Evolutionary conservation across 78 protist genomes (phyloP).

Genomic region (Capsaspora owczarzaki): DNA sequence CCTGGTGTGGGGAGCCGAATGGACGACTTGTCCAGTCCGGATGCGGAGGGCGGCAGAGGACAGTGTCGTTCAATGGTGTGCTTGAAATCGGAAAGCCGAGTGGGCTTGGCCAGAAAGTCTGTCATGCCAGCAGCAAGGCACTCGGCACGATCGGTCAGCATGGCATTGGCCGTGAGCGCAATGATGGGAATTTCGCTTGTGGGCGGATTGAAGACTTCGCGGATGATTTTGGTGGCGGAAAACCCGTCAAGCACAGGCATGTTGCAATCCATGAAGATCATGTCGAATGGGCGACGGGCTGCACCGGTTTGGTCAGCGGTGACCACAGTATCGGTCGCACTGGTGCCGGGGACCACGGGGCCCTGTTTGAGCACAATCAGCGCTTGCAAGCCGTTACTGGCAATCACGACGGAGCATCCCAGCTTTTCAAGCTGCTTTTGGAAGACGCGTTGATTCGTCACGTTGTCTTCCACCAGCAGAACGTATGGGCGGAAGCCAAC

Average conservation of each 20-base stretch:
- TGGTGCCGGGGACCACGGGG: conserved; percentile 42
- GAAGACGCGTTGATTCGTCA: conserved; percentile 48
- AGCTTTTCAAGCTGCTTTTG: no score
- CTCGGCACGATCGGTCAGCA: conserved; percentile 21
- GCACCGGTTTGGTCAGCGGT: conserved; percentile 17
- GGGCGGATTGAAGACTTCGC: neutral
- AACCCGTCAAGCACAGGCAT: conserved; percentile 53
- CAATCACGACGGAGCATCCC: no score
- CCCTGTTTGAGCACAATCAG: conserved; percentile 32
- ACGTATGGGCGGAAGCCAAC: no score
- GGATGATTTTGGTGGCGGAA: neutral
- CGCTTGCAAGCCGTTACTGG: conserved; percentile 1
- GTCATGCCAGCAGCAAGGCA: conserved; percentile 52
- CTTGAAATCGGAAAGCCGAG: neutral
- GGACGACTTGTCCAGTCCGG: neutral
- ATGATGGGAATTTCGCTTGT: conserved; percentile 21
- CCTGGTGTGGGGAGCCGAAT: neutral
- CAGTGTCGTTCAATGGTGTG: neutral
- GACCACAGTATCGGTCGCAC: no score
- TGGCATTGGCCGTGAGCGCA: conserved; percentile 53
- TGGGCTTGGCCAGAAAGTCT: conserved; percentile 57
- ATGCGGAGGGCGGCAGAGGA: neutral
- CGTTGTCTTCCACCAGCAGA: conserved; percentile 51
- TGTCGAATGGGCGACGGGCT: conserved; percentile 28
- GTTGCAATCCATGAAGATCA: conserved; percentile 55